Conservation (phyloP, 1,284 basidiomycete species). For the Ustilago vetiveriae region DNA sequence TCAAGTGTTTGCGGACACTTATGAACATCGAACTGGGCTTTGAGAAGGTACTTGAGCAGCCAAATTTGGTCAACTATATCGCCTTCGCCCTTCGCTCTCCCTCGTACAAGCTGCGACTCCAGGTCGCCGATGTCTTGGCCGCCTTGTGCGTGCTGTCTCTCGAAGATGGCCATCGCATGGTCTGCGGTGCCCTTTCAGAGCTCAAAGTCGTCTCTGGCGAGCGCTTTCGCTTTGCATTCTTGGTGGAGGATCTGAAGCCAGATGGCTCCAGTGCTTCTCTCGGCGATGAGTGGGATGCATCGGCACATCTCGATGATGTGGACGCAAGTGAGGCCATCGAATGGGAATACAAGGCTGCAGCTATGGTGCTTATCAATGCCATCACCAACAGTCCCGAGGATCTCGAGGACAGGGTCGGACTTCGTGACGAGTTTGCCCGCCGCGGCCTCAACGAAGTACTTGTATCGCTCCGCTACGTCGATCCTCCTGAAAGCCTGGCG, state of each 20-base stretch:
- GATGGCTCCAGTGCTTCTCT: conserved; percentile 67
- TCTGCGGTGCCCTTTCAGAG: conserved; percentile 82
- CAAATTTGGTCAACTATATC: conserved; percentile 78
- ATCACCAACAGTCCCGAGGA: conserved; percentile 79
- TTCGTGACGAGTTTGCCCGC: conserved; percentile 82
- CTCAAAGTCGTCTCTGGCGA: conserved; percentile 79
- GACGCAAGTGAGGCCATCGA: conserved; percentile 62
- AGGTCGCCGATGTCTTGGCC: conserved; percentile 81
- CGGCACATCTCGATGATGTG: conserved; percentile 17
- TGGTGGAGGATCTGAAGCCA: conserved; percentile 76
- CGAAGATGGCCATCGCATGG: conserved; percentile 77
- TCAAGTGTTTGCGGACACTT: conserved; percentile 82
- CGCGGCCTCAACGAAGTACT: conserved; percentile 83
- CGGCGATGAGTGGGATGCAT: conserved; percentile 67
- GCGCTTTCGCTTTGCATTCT: conserved; percentile 79
- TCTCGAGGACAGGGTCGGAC: conserved; percentile 79
- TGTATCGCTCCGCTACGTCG: conserved; percentile 78
- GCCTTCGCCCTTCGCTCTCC: conserved; percentile 75
- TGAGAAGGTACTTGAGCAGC: conserved; percentile 74
- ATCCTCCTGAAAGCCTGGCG: conserved; percentile 78
- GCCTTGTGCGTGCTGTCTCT: conserved; percentile 81
- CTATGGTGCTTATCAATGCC: conserved; percentile 80
- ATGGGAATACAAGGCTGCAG: conserved; percentile 83
- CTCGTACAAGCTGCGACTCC: conserved; percentile 76
- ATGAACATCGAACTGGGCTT: conserved; percentile 87